A percentile compares a stretch with the other conserved stretches of the same genome.
phyloP scores from a whole-genome alignment of 257 asterid genomes.

The Lycium barbarum region DNA sequence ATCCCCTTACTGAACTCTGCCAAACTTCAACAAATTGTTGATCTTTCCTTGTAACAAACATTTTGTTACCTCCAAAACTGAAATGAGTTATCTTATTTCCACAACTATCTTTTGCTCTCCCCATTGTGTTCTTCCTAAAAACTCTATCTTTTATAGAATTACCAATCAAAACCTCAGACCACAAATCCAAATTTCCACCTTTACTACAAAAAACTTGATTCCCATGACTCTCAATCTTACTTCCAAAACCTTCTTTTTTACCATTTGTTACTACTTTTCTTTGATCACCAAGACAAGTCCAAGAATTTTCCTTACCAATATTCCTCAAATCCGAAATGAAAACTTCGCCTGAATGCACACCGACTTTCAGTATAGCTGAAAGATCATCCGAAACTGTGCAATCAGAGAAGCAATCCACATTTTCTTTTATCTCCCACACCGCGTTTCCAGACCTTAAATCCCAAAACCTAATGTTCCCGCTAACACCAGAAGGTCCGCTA shows the following conservation, averaged over 20 bases:
- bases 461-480: conserved; percentile 82
- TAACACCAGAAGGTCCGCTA: conserved; percentile 85
- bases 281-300: conserved; percentile 82
- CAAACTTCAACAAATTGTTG: conserved; percentile 83
- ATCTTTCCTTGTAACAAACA: conserved; percentile 81
- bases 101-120: conserved; percentile 69
- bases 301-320: conserved; percentile 52
- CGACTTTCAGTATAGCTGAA: conserved; percentile 71
- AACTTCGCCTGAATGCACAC: conserved; percentile 81
- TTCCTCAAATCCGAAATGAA: conserved; percentile 74
- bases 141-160: conserved; percentile 48
- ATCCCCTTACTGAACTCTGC: conserved; percentile 57
- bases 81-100: conserved; percentile 62
- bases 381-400: conserved; percentile 61
- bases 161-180: conserved; percentile 78
- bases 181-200: conserved; percentile 75
- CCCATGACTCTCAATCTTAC: conserved; percentile 78
- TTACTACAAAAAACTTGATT: conserved; percentile 79
- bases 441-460: conserved; percentile 76
- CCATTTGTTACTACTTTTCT: conserved; percentile 63
- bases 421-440: conserved; percentile 78
- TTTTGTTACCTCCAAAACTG: conserved; percentile 82
- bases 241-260: conserved; percentile 84
- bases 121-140: conserved; percentile 79
- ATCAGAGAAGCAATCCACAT: conserved; percentile 85